phyloP scores from a whole-genome alignment of 2,329 filamentous ascomycete species.

The Alternaria brassicicola region DNA sequence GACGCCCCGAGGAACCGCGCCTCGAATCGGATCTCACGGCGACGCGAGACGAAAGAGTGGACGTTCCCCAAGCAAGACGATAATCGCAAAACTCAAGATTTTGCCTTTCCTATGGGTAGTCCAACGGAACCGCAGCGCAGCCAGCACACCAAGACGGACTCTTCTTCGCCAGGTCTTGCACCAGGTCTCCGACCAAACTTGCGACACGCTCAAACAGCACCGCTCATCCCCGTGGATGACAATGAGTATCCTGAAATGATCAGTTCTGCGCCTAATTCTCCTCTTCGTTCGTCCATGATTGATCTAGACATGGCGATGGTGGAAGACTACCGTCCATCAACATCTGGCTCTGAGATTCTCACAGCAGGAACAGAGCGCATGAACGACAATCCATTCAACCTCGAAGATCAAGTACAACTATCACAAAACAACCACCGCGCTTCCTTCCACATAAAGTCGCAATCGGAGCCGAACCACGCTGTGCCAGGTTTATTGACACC shows the following conservation, averaged over 20 bases:
- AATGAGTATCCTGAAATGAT: slow-evolving; percentile 46
- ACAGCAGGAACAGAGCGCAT: slow-evolving; percentile 49
- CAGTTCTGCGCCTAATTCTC: slow-evolving; percentile 41
- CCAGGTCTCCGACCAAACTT: slow-evolving; percentile 49
- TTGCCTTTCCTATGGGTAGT: slow-evolving; percentile 43
- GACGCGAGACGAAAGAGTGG: slow-evolving; percentile 44
- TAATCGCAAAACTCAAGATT: slow-evolving; percentile 44
- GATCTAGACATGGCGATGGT: slow-evolving; percentile 49
- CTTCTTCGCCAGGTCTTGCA: slow-evolving; percentile 39
- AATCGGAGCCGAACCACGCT: slow-evolving; percentile 49
- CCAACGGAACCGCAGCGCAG: slow-evolving; percentile 21
- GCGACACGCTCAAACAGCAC: slow-evolving; percentile 51
- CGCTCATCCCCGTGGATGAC: slow-evolving; percentile 39
- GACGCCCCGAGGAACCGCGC: slow-evolving; percentile 37
- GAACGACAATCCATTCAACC: slow-evolving; percentile 57
- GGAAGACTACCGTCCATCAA: slow-evolving; percentile 52
- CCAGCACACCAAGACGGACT: slow-evolving; percentile 19
- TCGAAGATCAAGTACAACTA: slow-evolving; percentile 53
- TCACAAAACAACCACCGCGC: slow-evolving; percentile 48
- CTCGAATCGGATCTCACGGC: slow-evolving; percentile 40
- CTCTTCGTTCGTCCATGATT: slow-evolving; percentile 54
- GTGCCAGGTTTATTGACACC: slow-evolving; percentile 47
- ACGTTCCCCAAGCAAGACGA: slow-evolving; percentile 31
- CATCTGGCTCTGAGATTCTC: slow-evolving; percentile 49
- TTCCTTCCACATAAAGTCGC: slow-evolving; percentile 49